Percentiles rank a stretch among this genome's conserved stretches.
phyloP scores from a whole-genome alignment of 1,284 basidiomycete species.

The Ganoderma lingzhi region DNA sequence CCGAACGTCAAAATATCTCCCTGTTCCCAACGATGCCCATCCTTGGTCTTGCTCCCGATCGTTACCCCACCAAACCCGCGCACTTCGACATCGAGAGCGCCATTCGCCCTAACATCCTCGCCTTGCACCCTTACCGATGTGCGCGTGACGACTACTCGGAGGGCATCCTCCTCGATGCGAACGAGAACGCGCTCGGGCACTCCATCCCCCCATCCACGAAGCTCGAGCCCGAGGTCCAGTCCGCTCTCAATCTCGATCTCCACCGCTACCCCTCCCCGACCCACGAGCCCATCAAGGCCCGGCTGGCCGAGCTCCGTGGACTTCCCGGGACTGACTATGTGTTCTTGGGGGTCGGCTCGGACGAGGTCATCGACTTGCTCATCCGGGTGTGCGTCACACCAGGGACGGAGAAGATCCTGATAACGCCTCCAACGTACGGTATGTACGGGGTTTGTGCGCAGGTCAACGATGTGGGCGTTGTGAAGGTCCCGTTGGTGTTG shows the following conservation, averaged over 20 bases:
- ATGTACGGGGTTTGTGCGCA: constrained; percentile 98
- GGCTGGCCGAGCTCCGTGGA: constrained; percentile 76
- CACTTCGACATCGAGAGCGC: constrained; percentile 88
- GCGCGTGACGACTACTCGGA: constrained; percentile 96
- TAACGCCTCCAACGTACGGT: constrained; percentile 96
- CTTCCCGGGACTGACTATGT: constrained; percentile 77
- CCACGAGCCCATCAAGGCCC: constrained; percentile 81
- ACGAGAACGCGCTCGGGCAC: constrained; percentile 95
- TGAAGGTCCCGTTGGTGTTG: constrained; percentile 83
- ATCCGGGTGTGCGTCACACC: constrained; percentile 92
- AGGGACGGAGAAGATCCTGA: constrained; percentile 82
- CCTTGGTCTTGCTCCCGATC: constrained; percentile 50
- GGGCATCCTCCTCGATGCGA: constrained; percentile 97
- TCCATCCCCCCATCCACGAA: constrained; percentile 61
- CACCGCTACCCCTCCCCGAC: constrained; percentile 91
- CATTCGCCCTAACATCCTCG: constrained; percentile 93
- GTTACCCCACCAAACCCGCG: constrained; percentile 61
- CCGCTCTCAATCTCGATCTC: constrained; percentile 61
- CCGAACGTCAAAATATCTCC: not conserved
- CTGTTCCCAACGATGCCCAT: constrained; percentile 50
- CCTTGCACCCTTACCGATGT: constrained; percentile 93
- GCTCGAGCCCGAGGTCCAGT: constrained; percentile 42
- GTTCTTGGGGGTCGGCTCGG: constrained; percentile 96
- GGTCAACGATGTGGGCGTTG: constrained; percentile 91
- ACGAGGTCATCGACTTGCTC: constrained; percentile 96